Conservation (phyloP, 345 rosid genomes). For the Lepidium aucheri region DNA sequence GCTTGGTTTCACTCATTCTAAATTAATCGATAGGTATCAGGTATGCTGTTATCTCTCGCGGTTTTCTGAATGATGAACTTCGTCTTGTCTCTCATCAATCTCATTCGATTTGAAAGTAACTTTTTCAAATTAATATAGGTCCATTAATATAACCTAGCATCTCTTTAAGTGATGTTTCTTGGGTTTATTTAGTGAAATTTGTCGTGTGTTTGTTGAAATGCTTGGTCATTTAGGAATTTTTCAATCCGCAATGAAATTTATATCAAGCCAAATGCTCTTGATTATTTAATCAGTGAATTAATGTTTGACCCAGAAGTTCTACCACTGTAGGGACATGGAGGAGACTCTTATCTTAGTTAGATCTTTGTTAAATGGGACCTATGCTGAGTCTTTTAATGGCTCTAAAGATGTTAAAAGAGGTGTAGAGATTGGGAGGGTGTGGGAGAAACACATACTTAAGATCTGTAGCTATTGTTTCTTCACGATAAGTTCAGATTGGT, state of each 20-base stretch:
- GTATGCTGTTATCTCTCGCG: too few relatives aligned
- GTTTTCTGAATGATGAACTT: too few relatives aligned
- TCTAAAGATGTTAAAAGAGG: conserved; percentile 62
- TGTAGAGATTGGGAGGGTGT: conserved; percentile 59
- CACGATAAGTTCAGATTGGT: not conserved
- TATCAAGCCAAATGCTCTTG: not conserved
- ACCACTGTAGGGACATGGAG: conserved; percentile 96
- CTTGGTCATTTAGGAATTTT: not conserved
- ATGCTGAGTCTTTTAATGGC: conserved; percentile 45
- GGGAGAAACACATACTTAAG: conserved; percentile 77
- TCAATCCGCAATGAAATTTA: not conserved
- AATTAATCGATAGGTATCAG: too few relatives aligned
- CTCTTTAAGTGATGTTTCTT: not conserved
- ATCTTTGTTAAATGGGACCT: conserved; percentile 65
- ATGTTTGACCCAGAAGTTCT: not conserved
- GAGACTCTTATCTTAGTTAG: conserved; percentile 87
- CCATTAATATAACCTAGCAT: not conserved
- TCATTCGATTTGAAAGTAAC: too few relatives aligned
- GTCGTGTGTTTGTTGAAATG: not conserved
- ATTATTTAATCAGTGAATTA: not conserved
- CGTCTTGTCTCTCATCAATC: too few relatives aligned
- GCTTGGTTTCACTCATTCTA: too few relatives aligned
- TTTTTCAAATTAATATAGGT: too few relatives aligned
- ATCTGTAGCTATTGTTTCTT: conserved; percentile 54
- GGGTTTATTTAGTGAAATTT: not conserved